Base-by-base conservation (phyloP, 805 yeast species). In the Kuraishia cidri region DNA sequence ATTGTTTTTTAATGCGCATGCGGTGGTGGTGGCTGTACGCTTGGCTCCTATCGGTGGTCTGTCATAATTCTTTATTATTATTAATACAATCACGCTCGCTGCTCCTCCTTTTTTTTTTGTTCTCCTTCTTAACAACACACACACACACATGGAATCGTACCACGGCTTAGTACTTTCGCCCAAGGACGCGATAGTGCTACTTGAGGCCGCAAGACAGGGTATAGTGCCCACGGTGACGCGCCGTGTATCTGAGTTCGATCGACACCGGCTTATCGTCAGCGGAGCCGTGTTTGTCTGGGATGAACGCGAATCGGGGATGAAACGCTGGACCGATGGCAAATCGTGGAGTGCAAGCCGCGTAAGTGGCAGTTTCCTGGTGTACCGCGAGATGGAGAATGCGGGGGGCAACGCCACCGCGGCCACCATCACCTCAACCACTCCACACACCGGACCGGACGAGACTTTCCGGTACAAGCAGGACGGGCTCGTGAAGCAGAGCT, bases 271-370 rank as follows among this genome's bases (percentile, higher is more conserved):
- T 14, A 78, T 81, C 26, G 53, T 54, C 14, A 63, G 75, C 6
- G 85, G 85, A 4, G 64, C 77, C 3, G 68, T 80, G 2, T 80
- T 73, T 44, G 69, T 79, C 6, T 80, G 87, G 87, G 79, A 75
- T 48, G 88, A 80, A 48, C 59, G 66, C 10, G 78, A 73, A 42
- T 74, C 83, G 27, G 80, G 76, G 12, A 78, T 81, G 75, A 69
- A 75, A 40, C 57, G 88, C 19, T 80, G 90, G 88, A 80, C 88
- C 1, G 90, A 80, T 46, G 85, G 88, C 13, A 69, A 70, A 40
- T 64, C 69, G 22, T 80, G 90, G 88, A 64, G 75, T 37, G 83
- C 87, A 2, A 73, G 82, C 1, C 63, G 86, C 37, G 86, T 81
- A 1, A 64, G 67, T 4, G 82, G 83, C 4, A 63, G 70, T 2